Conservation (phyloP, 2,329 filamentous ascomycete genomes). For the Malbranchea zuffiana region DNA sequence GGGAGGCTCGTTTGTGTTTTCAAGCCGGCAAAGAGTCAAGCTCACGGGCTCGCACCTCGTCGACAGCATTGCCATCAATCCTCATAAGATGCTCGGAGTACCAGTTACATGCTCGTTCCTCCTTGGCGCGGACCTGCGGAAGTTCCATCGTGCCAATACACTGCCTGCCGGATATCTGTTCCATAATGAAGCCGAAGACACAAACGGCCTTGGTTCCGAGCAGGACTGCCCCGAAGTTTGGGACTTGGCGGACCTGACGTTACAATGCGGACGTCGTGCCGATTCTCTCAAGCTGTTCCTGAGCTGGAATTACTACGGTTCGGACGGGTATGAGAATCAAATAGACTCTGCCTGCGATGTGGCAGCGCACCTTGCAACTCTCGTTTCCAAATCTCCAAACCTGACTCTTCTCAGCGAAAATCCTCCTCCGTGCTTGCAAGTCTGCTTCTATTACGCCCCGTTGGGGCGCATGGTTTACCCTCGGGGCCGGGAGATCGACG, state of each 20-base stretch:
- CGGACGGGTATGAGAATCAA: constrained; percentile 56
- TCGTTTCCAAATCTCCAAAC: constrained; percentile 46
- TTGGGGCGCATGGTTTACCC: constrained; percentile 40
- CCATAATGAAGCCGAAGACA: constrained; percentile 42
- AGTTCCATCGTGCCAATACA: constrained; percentile 76
- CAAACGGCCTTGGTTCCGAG: constrained; percentile 16
- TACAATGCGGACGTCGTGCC: constrained; percentile 81
- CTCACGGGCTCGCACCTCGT: constrained; percentile 62
- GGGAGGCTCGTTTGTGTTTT: constrained; percentile 79
- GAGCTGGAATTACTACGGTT: constrained; percentile 81
- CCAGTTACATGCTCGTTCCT: constrained; percentile 88
- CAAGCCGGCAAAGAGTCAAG: constrained; percentile 50
- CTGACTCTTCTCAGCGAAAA: constrained; percentile 64
- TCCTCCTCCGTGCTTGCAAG: constrained; percentile 78
- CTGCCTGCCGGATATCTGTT: constrained; percentile 80
- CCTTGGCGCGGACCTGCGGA: constrained; percentile 60
- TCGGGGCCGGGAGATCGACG: constrained; percentile 20
- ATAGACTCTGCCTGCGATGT: constrained; percentile 63
- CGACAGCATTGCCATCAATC: constrained; percentile 76
- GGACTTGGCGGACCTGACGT: constrained; percentile 83
- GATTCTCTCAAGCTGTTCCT: constrained; percentile 82
- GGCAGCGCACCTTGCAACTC: constrained; percentile 55
- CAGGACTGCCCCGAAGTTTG: constrained; percentile 51
- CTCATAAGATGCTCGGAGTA: constrained; percentile 94
- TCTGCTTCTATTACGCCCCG: constrained; percentile 81